A percentile compares a stretch with the other conserved stretches of the same genome.
Conservation (phyloP, 352 stramenopile genomes). For the Pythium sukuiense region DNA sequence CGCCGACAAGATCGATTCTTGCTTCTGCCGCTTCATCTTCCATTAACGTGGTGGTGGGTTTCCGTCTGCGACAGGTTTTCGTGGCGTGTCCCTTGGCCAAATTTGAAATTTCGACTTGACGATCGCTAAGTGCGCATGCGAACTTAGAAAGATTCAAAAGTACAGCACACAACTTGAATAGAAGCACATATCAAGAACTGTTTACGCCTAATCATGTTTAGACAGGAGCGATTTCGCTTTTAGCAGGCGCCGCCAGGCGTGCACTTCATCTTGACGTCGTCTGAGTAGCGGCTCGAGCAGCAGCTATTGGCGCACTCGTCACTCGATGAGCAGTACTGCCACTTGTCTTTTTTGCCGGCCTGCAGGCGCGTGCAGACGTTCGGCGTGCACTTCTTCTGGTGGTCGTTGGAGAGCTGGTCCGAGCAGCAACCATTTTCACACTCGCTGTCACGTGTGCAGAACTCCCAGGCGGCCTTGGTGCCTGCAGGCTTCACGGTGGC, state of each 20-base stretch:
- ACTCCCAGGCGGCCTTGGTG: neutral
- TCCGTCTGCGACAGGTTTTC: constrained; percentile 5
- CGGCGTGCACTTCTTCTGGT: constrained; percentile 13
- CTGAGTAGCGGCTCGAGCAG: neutral
- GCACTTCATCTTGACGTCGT: neutral
- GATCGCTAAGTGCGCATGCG: neutral
- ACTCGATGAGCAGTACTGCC: neutral
- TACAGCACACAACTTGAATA: neutral
- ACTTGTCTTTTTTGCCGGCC: constrained; percentile 4
- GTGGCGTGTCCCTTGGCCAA: neutral
- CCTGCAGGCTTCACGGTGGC: neutral
- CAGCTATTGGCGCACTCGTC: neutral
- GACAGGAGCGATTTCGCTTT: neutral
- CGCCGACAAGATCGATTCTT: constrained; percentile 27
- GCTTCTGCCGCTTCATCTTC: constrained; percentile 34
- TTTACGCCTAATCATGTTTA: neutral
- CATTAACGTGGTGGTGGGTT: neutral
- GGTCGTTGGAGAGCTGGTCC: constrained; percentile 11
- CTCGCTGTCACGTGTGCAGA: constrained; percentile 7
- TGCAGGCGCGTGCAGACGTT: neutral
- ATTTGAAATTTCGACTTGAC: neutral
- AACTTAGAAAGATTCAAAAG: neutral
- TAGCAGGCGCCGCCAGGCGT: neutral
- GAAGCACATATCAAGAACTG: neutral
- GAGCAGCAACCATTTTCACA: constrained; percentile 13